Base-by-base conservation (phyloP, 306 rosid species). In the Prunus fruticosa region DNA sequence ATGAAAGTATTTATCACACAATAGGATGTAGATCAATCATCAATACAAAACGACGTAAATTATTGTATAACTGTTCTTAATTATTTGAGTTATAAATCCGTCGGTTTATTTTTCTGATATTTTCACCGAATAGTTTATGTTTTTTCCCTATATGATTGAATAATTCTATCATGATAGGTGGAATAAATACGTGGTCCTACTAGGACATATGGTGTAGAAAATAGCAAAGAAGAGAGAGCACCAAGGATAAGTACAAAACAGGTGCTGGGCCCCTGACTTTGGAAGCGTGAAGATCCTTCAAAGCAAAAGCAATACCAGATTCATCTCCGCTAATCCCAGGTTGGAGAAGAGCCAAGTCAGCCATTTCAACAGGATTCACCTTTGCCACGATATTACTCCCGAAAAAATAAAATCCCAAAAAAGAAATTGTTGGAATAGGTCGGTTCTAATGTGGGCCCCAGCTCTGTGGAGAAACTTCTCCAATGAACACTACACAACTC, bases 271-370 rank as follows among this genome's bases (percentile, higher is more conserved):
- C 20, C 60, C 7, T 22, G n/a, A 20, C 0, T 13, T 15, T 38
- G 25, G 51, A 75, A 32, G 65, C 61, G 34, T 30, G 63, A 1
- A 75, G 41, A 64, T 12, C 63, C 69, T 30, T 75, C 15, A 13
- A 58, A 22, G 64, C 63, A 0, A 34, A 30, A n/a, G 2, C 12
- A 56, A 5, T 8, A 3, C 51, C 18, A 75, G 63, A 34, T 65
- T 64, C 72, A 7, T 64, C 64, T 53, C 10, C 50, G 30, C n/a
- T 16, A 74, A 50, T 50, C 34, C 11, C 11, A 49, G 78, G 71
- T 20, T 50, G 11, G 7, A 65, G n/a, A 51, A 18, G 23, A 51
- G 72, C 79, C 72, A 64, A 64, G 54, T 38, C 0, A n/a, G n/a
- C 58, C 19, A 41, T 52, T 4, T 76, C 43, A 66, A 30, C 2